A percentile compares a stretch with the other conserved stretches of the same genome.
These are phyloP conservation scores for Quercus variabilis DNA, from an alignment of 306 rosid genomes.

Conservation along the genomic window DNA sequence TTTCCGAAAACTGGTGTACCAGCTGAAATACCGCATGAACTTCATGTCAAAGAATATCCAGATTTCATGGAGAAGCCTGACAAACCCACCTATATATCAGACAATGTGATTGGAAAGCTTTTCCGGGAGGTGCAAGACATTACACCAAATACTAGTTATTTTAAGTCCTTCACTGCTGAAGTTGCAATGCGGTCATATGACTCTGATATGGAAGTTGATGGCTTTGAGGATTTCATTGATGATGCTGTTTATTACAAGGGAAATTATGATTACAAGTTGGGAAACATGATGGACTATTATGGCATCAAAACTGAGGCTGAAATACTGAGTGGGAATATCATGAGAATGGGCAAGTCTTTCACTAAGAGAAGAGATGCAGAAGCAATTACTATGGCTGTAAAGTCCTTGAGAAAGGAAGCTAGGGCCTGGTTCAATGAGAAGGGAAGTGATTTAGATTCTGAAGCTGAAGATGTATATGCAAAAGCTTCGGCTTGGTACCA, in stretches of 20 bases:
- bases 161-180: conserved; percentile 39
- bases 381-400: conserved; percentile 49
- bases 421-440: conserved; percentile 65
- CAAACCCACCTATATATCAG: conserved; percentile 52
- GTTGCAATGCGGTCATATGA: conserved; percentile 54
- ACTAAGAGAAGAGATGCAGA: conserved; percentile 55
- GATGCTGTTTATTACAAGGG: conserved; percentile 61
- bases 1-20: conserved; percentile 81
- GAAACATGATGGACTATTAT: conserved; percentile 67
- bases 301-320: conserved; percentile 80
- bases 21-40: conserved; percentile 50
- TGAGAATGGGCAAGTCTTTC: conserved; percentile 57
- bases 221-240: conserved; percentile 57
- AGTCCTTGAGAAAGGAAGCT: conserved; percentile 65
- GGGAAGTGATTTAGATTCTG: conserved; percentile 23
- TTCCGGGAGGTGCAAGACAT: conserved; percentile 52
- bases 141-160: conserved; percentile 23
- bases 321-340: conserved; percentile 60
- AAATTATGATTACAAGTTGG: conserved; percentile 63
- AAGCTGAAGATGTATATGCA: conserved; percentile 32
- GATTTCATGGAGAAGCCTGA: conserved; percentile 81
- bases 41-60: conserved; percentile 53
- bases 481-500: conserved; percentile 81
- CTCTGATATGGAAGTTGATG: conserved; percentile 64
- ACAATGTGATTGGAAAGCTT: conserved; percentile 67